phyloP scores from a whole-genome alignment of 805 yeast species.

The Spathaspora gorwiae region DNA sequence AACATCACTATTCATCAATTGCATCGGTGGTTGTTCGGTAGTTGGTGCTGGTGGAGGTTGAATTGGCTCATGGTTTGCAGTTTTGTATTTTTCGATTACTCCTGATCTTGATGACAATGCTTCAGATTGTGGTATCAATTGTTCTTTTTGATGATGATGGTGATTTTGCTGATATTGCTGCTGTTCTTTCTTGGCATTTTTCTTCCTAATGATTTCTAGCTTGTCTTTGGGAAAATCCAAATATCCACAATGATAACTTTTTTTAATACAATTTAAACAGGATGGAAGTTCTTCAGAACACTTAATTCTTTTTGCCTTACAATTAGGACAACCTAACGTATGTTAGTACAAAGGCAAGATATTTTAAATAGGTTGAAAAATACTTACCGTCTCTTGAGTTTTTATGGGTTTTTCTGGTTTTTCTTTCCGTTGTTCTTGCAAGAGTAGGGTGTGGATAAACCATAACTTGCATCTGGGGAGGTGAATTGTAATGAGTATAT shows the following conservation, averaged over 20 bases:
- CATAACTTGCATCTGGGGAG: not conserved
- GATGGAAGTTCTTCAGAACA: slow-evolving; percentile 41
- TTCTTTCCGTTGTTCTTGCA: not conserved
- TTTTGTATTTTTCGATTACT: not conserved
- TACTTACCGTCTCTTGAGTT: slow-evolving; percentile 34
- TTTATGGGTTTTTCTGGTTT: slow-evolving; percentile 26
- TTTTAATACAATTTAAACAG: slow-evolving; percentile 36
- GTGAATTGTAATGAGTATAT: too few species aligned
- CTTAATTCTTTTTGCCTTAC: slow-evolving; percentile 39
- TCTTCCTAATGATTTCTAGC: slow-evolving; percentile 28
- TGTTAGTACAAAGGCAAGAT: not conserved
- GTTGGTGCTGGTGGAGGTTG: slow-evolving; percentile 3
- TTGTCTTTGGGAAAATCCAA: slow-evolving; percentile 37
- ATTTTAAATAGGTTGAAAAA: not conserved
- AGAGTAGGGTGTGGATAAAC: not conserved
- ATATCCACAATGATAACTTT: slow-evolving; percentile 37
- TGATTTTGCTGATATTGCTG: not conserved
- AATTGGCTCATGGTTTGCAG: not conserved
- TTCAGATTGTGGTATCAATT: not conserved
- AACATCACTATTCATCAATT: not conserved
- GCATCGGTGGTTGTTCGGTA: not conserved
- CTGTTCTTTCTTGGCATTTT: slow-evolving; percentile 23
- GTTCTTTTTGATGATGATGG: not conserved
- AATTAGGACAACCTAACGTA: slow-evolving; percentile 36
- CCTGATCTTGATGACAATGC: not conserved